Evolutionary conservation across 2,329 filamentous ascomycete genomes (phyloP), one percentile per base, ranked within the genome.

Genomic region (Botryotinia calthae): DNA sequence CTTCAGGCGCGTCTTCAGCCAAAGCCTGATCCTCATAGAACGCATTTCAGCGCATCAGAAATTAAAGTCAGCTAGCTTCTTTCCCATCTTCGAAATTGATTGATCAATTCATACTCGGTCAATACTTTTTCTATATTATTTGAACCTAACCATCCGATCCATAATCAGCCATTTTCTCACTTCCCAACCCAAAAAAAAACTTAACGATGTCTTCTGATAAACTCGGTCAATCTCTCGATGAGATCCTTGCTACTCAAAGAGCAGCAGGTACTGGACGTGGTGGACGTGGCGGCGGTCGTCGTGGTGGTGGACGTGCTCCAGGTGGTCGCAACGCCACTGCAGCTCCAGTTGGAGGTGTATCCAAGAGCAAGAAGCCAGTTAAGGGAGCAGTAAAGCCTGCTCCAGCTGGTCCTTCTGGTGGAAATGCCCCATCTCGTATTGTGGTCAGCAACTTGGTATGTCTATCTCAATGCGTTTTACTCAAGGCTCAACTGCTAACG

Each of bases 201-300:
- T 75, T 81, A 84, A 91, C 79, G 78, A 97, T 97, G 94, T 93
- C 94, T 87, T 93, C 94, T 87, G 91, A 90, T 86, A 98, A 98
- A 86, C 92, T 99, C 82, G 94, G 98, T 84, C 91, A 97, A 87
- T 95, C 94, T 86, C 93, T 99, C 79, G 96, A 98, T 83, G 94
- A 98, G 85, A 98, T 99, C 84, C 91, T 97, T 86, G 92, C 90
- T 81, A 90, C 88, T 83, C 88, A 77, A 63, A 75, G 77, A 58
- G 73, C 77, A 59, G 68, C 59, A 58, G 73, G 51, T 42, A 74
- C 76, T 54, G 76, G 76, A 54, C 74, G 74, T 70, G 74, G 74
- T 74, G 83, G 84, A 76, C 67, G 72, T 65, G 87, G 87, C 76
- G 84, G 76, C 75, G 83, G 84, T 76, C 67, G 72, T 70, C 87